A percentile compares a stretch with the other conserved stretches of the same genome.
Conservation (phyloP, 148 eudicot genomes). For the Chenopodium berlandieri region DNA sequence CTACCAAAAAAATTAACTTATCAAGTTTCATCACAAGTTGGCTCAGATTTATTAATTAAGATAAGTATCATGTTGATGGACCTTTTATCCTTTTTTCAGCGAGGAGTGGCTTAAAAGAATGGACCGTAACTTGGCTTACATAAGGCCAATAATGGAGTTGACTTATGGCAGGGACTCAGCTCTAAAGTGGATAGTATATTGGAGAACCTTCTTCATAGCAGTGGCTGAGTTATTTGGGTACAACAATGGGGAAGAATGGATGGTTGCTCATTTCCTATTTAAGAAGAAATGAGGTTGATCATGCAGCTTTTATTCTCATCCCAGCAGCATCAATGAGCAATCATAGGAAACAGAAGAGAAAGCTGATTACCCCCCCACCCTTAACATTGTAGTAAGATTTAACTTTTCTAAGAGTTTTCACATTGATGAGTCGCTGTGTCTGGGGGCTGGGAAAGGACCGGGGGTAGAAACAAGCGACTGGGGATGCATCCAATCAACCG, state of each 20-base stretch:
- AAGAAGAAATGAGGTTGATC: slow-evolving; percentile 54
- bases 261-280: slow-evolving; percentile 85
- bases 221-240: slow-evolving; percentile 90
- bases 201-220: slow-evolving; percentile 91
- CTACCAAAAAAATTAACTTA: not conserved
- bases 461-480: too few relatives aligned
- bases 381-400: not conserved
- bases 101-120: slow-evolving; percentile 93
- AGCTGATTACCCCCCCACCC: not conserved
- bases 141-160: slow-evolving; percentile 84
- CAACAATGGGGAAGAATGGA: slow-evolving; percentile 96
- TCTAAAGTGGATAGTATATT: slow-evolving; percentile 81
- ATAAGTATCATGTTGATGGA: not conserved
- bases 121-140: slow-evolving; percentile 56
- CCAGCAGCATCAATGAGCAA: not conserved
- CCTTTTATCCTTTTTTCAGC: slow-evolving; percentile 35
- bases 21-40: not conserved
- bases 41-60: not conserved
- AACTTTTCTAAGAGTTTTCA: not conserved
- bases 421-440: not conserved
- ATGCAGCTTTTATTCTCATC: not conserved
- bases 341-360: not conserved
- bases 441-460: too few relatives aligned
- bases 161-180: slow-evolving; percentile 88
- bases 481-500: too few relatives aligned